Percentiles rank a stretch among this genome's conserved stretches.
These are phyloP conservation scores for Stachybotrys elegans DNA, from an alignment of 2,329 filamentous ascomycete species.

Conservation along the genomic window DNA sequence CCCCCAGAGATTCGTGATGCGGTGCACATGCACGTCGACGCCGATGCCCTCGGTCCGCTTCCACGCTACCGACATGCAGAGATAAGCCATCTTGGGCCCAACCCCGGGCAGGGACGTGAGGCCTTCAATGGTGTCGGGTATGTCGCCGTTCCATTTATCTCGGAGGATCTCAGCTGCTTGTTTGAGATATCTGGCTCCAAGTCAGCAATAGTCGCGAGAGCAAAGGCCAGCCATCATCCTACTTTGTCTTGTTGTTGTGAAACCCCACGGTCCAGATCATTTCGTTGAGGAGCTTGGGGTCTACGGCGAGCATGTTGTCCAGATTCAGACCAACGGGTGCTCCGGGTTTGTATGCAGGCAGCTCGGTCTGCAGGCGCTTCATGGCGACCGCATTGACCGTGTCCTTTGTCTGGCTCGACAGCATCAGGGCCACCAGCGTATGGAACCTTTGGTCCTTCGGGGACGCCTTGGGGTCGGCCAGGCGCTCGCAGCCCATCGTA, in stretches of 20 bases:
- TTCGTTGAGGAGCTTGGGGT: constrained; percentile 60
- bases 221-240: no score
- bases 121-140: constrained; percentile 72
- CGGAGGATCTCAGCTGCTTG: constrained; percentile 66
- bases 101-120: constrained; percentile 78
- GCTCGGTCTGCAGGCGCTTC: constrained; percentile 68
- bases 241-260: constrained; percentile 87
- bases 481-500: constrained; percentile 89
- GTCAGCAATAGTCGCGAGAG: no score
- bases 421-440: constrained; percentile 82
- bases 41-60: constrained; percentile 69
- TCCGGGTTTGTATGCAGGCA: constrained; percentile 47
- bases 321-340: constrained; percentile 59
- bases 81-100: constrained; percentile 90
- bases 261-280: constrained; percentile 84
- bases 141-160: constrained; percentile 67
- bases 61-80: constrained; percentile 74
- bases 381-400: constrained; percentile 84
- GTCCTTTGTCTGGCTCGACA: constrained; percentile 90
- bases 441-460: constrained; percentile 68
- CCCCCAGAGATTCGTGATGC: constrained; percentile 90
- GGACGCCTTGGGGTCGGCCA: constrained; percentile 51
- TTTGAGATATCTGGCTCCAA: constrained; percentile 66
- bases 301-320: constrained; percentile 69
- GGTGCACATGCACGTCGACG: constrained; percentile 91